phyloP scores from a whole-genome alignment of 352 stramenopile species.

The Phytophthora nicotianae region DNA sequence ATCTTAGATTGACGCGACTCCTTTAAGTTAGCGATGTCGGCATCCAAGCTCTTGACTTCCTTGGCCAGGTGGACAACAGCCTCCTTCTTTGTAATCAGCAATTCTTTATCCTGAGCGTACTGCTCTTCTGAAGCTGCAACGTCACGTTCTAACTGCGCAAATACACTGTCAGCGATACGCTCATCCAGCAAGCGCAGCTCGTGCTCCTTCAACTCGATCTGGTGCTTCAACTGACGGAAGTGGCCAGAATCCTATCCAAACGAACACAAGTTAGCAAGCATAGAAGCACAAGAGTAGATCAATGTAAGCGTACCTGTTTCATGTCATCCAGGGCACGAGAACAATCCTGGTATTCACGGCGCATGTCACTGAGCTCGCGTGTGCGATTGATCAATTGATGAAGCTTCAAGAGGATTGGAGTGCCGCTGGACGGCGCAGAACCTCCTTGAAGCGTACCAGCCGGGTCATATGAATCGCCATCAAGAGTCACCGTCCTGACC shows the following conservation, averaged over 20 bases:
- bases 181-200: constrained; percentile 79
- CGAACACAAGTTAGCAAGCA: constrained; percentile 9
- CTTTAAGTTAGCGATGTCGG: constrained; percentile 85
- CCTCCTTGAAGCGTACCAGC: constrained; percentile 96
- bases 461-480: constrained; percentile 98
- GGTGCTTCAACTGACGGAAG: constrained; percentile 75
- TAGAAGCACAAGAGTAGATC: neutral
- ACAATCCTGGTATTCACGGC: constrained; percentile 71
- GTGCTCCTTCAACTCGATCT: constrained; percentile 87
- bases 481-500: constrained; percentile 96
- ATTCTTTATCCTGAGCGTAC: constrained; percentile 68
- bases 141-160: constrained; percentile 79
- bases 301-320: constrained; percentile 53
- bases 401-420: constrained; percentile 80
- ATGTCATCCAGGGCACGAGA: constrained; percentile 64
- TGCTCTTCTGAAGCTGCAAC: constrained; percentile 73
- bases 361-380: constrained; percentile 66
- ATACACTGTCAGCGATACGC: constrained; percentile 79
- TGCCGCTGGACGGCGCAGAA: constrained; percentile 77
- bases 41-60: constrained; percentile 74
- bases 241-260: constrained; percentile 61
- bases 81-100: constrained; percentile 66
- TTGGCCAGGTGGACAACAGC: constrained; percentile 77
- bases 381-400: constrained; percentile 81
- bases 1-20: constrained; percentile 84